These are phyloP conservation scores for Apiospora kogelbergensis DNA, from an alignment of 2,329 filamentous ascomycete genomes.

Conservation along the genomic window DNA sequence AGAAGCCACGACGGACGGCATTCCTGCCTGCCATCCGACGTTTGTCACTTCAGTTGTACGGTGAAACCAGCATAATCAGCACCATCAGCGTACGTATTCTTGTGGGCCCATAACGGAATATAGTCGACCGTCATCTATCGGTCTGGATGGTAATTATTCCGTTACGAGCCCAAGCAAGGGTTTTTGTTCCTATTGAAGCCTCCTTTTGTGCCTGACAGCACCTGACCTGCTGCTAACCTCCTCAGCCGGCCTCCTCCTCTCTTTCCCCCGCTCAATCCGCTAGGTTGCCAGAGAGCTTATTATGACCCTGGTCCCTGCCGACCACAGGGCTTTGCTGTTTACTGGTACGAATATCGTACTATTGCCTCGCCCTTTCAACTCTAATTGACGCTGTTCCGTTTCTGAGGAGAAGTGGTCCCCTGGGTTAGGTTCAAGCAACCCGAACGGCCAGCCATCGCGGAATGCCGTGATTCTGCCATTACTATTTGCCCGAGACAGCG, in stretches of 20 bases:
- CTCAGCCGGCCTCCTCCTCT: background rate
- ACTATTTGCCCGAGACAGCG: background rate
- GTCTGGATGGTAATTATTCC: background rate
- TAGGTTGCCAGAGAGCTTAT: background rate
- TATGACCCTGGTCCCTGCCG: background rate
- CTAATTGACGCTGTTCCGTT: background rate
- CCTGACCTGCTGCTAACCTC: slow-evolving; percentile 1
- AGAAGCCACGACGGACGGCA: too few relatives aligned
- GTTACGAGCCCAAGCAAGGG: background rate
- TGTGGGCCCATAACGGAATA: background rate
- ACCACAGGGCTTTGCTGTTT: background rate
- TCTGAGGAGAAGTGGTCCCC: background rate
- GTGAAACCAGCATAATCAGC: background rate
- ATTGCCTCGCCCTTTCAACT: slow-evolving; percentile 6
- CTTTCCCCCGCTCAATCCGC: background rate
- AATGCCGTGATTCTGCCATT: background rate
- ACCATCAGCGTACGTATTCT: background rate
- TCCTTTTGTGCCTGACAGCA: background rate
- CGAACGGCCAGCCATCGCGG: background rate
- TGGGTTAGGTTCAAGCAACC: background rate
- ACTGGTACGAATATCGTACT: background rate
- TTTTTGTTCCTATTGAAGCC: background rate
- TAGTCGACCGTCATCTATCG: background rate
- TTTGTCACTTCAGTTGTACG: background rate
- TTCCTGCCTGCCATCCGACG: background rate